Conservation (phyloP, 2,329 filamentous ascomycete genomes). For the Aspergillus luchuensis region DNA sequence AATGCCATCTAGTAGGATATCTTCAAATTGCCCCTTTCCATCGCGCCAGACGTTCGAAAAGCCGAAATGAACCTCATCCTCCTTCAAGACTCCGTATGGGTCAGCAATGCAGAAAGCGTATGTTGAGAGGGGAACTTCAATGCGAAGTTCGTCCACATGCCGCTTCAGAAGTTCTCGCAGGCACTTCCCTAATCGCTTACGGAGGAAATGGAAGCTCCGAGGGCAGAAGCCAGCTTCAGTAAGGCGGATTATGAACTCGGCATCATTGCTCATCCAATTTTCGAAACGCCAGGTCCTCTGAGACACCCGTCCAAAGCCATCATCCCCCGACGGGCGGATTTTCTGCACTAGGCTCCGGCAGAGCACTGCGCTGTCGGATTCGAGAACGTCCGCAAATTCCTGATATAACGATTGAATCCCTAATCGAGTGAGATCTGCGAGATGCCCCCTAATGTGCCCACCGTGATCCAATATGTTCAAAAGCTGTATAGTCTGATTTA, state of each 20-base stretch:
- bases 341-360: constrained; percentile 42
- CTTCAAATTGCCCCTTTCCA: constrained; percentile 39
- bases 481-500: constrained; percentile 56
- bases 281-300: constrained; percentile 33
- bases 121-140: constrained; percentile 55
- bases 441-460: constrained; percentile 45
- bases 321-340: constrained; percentile 30
- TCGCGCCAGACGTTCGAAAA: constrained; percentile 54
- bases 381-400: constrained; percentile 41
- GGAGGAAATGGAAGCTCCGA: constrained; percentile 44
- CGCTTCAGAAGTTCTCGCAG: constrained; percentile 44
- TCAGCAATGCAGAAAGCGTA: constrained; percentile 61
- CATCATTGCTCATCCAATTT: constrained; percentile 37
- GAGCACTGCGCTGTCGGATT: constrained; percentile 32
- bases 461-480: constrained; percentile 58
- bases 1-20: constrained; percentile 49
- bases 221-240: constrained; percentile 53
- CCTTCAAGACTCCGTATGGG: constrained; percentile 52
- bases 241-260: constrained; percentile 40
- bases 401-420: constrained; percentile 39
- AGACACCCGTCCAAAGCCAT: constrained; percentile 21
- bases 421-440: constrained; percentile 47
- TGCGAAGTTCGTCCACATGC: constrained; percentile 50
- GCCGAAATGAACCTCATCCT: constrained; percentile 58
- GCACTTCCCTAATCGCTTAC: constrained; percentile 41